A percentile compares a stretch with the other conserved stretches of the same genome.
These are phyloP conservation scores for Nephelium lappaceum DNA, from an alignment of 345 rosid genomes.

Conservation along the genomic window DNA sequence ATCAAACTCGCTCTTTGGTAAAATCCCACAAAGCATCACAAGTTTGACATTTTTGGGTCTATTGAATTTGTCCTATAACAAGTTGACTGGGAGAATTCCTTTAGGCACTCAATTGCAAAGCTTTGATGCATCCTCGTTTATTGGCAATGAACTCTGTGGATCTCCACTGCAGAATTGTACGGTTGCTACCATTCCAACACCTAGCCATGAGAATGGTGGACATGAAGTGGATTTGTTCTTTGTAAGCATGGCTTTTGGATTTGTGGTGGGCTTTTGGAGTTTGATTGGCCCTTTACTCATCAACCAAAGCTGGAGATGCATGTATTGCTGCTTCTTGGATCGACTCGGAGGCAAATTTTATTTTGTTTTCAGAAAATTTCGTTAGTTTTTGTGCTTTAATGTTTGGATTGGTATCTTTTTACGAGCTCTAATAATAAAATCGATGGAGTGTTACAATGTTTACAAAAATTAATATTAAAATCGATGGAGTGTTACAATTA, in stretches of 20 bases:
- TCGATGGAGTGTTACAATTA: too few species aligned
- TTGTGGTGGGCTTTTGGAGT: neutral
- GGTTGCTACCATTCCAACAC: neutral
- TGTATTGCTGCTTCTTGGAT: neutral
- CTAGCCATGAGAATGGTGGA: neutral
- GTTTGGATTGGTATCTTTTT: too few species aligned
- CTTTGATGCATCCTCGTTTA: neutral
- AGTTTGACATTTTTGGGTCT: constrained; percentile 5
- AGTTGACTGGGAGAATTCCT: constrained; percentile 18
- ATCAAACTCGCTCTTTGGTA: constrained; percentile 5
- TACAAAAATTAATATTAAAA: too few species aligned
- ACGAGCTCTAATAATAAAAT: too few species aligned
- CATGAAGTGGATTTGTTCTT: neutral
- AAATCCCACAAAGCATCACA: constrained; percentile 22
- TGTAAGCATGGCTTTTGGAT: neutral
- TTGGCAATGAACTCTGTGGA: neutral
- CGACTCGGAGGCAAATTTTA: neutral
- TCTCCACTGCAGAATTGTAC: neutral
- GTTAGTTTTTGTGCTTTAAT: too few species aligned
- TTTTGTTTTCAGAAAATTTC: neutral
- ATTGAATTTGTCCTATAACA: neutral
- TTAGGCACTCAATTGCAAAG: constrained; percentile 10
- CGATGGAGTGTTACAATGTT: too few species aligned
- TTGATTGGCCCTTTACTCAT: neutral
- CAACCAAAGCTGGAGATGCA: neutral